Conservation (phyloP, 2,329 filamentous ascomycete species). For the Coniosporium tulheliwenetii region DNA sequence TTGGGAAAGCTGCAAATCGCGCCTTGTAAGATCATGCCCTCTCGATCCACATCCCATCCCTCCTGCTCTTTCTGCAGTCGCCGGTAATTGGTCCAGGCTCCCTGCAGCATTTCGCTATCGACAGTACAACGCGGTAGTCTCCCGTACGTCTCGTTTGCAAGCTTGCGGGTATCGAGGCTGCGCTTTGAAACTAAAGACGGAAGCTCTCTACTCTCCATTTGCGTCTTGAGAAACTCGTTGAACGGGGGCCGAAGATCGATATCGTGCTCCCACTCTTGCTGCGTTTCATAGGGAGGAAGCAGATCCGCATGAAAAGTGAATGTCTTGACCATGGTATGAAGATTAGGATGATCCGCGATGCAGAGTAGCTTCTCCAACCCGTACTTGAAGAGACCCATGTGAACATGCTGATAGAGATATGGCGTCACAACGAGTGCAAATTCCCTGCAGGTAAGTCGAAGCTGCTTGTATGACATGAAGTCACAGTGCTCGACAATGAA, state of each 20-base stretch:
- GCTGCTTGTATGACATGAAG: slow-evolving; percentile 7
- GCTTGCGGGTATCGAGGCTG: not conserved
- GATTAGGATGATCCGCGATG: slow-evolving; percentile 6
- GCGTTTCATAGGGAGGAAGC: slow-evolving; percentile 6
- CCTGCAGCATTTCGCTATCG: not conserved
- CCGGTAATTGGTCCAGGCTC: not conserved
- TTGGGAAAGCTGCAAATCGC: slow-evolving; percentile 2
- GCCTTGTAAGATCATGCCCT: not conserved
- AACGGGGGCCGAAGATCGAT: slow-evolving; percentile 3
- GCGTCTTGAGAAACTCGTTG: slow-evolving; percentile 5
- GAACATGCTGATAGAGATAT: slow-evolving; percentile 9
- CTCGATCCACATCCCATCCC: slow-evolving; percentile 1
- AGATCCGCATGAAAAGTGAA: slow-evolving; percentile 12
- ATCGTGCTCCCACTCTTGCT: slow-evolving; percentile 2
- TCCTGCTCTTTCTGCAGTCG: slow-evolving; percentile 2
- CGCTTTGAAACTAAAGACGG: not conserved
- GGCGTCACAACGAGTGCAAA: slow-evolving; percentile 7
- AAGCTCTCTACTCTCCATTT: slow-evolving; percentile 7
- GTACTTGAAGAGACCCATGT: slow-evolving; percentile 9
- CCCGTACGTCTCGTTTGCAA: not conserved
- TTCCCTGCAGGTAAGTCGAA: slow-evolving; percentile 8
- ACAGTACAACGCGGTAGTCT: not conserved
- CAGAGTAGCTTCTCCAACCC: slow-evolving; percentile 7
- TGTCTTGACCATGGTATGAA: slow-evolving; percentile 10
- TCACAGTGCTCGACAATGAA: slow-evolving; percentile 9